Evolutionary conservation across 2,329 filamentous ascomycete genomes (phyloP), one percentile per base, ranked within the genome.

Genomic region (Trichophyton rubrum): DNA sequence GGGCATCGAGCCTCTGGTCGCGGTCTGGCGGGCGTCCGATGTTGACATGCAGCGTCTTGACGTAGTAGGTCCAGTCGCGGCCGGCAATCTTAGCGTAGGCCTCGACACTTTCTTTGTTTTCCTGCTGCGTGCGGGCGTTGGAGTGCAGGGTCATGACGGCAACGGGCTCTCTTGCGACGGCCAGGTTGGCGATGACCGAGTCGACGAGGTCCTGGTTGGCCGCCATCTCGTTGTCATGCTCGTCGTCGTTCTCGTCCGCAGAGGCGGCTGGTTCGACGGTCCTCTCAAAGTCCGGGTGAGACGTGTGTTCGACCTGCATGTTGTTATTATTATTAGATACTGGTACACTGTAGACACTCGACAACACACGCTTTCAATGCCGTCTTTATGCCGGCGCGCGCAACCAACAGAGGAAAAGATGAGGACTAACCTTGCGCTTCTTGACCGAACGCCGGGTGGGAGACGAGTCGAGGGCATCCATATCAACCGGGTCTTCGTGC

Each of bases 1-100:
- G 73, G 56, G 76, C 74, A 56, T 74, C 71, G 4, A 73, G 63
- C 62, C 69, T 71, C 64, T 69, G 73, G 59, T 77, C 74, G 58
- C 72, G 72, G 63, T 79, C 77, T 15, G 77, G 76, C 51, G 77
- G 75, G 57, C 78, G 76, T 11, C 78, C 78, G 61, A 80, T 78
- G 62, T 77, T 78, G 65, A 79, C 71, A 64, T 75, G 71, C 51
- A 77, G 68, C n/a, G 73, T 73, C 62, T 77, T 75, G 62, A 79
- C 76, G 67, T 78, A 80, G 65, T 79, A 80, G 17, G 78, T 79
- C 78, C 78, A 80, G 64, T 77, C 74, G 63, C 75, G 72, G 59
- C 78, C 78, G 58, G 76, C 77, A 61, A 80, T 76, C 66, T 79
- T 79, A 27, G 78, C 78, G 65, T 78, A 80, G 38, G 78, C 78